A percentile compares a stretch with the other conserved stretches of the same genome.
phyloP scores from a whole-genome alignment of 2,329 filamentous ascomycete species.

The Balansia obtecta region DNA sequence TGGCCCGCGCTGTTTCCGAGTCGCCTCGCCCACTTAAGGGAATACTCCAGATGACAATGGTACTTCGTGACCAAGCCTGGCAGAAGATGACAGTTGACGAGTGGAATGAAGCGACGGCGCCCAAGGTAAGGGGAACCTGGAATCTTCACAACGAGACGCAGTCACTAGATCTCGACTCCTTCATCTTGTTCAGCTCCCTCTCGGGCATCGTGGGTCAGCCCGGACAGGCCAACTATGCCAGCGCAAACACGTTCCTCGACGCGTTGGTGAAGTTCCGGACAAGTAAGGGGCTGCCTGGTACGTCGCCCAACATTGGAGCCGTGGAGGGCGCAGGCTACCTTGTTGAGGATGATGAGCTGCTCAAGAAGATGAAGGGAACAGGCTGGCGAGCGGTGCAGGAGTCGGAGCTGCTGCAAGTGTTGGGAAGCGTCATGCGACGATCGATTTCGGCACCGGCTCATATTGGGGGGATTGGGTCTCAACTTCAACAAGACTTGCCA shows the following conservation, averaged over 20 bases:
- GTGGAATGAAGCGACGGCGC: constrained; percentile 14
- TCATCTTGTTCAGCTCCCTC: constrained; percentile 23
- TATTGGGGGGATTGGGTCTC: too few relatives aligned
- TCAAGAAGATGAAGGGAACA: not conserved
- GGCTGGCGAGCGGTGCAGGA: not conserved
- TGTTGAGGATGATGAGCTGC: not conserved
- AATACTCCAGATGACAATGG: constrained; percentile 24
- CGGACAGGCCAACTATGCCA: constrained; percentile 29
- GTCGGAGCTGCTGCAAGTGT: not conserved
- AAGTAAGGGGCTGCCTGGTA: not conserved
- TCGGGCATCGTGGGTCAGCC: constrained; percentile 21
- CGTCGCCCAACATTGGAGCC: not conserved
- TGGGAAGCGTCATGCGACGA: not conserved
- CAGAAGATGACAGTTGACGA: constrained; percentile 21
- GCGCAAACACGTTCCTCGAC: constrained; percentile 27
- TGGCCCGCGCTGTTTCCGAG: not conserved
- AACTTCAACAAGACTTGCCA: too few relatives aligned
- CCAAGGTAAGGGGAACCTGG: constrained; percentile 24
- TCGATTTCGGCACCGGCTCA: too few relatives aligned
- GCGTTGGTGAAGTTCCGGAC: constrained; percentile 19
- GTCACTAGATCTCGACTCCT: constrained; percentile 21
- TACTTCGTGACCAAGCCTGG: constrained; percentile 14
- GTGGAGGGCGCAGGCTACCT: not conserved
- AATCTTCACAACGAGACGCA: constrained; percentile 21
- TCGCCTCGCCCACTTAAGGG: constrained; percentile 17